phyloP scores from a whole-genome alignment of 73 alveolate species.

The Paramecium primaurelia region DNA sequence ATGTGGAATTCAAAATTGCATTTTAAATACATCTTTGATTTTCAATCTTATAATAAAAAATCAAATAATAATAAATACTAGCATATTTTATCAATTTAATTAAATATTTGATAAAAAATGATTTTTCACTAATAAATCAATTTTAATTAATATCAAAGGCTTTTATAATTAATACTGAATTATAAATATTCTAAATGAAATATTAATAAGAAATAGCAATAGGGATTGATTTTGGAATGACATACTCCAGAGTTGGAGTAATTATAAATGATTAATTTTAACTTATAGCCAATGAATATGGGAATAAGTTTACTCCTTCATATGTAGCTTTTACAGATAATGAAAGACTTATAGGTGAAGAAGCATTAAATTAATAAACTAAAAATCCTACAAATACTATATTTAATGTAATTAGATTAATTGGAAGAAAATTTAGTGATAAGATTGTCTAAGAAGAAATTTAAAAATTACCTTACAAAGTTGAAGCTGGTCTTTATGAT shows the following conservation, averaged over 20 bases:
- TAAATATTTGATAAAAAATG: no score
- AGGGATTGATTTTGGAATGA: conserved; percentile 95
- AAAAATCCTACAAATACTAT: conserved; percentile 78
- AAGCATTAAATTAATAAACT: conserved; percentile 72
- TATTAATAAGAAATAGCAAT: conserved; percentile 40
- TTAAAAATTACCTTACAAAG: conserved; percentile 78
- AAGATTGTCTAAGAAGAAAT: conserved; percentile 78
- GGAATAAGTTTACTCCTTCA: conserved; percentile 84
- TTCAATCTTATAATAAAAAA: no score
- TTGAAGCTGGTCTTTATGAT: conserved; percentile 65
- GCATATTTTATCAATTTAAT: neutral
- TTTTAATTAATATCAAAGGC: no score
- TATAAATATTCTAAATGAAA: neutral
- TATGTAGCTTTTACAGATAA: conserved; percentile 83
- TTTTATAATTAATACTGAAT: no score
- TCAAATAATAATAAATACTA: no score
- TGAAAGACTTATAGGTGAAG: conserved; percentile 85
- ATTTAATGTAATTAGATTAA: conserved; percentile 84
- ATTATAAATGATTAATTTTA: conserved; percentile 81
- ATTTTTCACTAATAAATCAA: neutral
- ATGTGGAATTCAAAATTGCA: neutral
- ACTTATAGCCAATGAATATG: conserved; percentile 79
- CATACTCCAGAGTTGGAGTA: conserved; percentile 87
- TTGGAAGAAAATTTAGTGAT: conserved; percentile 86
- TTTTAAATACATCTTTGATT: no score